Evolutionary conservation across 2,329 filamentous ascomycete species (phyloP), one percentile per base, ranked within the genome.

Genomic region (Colletotrichum nymphaeae): DNA sequence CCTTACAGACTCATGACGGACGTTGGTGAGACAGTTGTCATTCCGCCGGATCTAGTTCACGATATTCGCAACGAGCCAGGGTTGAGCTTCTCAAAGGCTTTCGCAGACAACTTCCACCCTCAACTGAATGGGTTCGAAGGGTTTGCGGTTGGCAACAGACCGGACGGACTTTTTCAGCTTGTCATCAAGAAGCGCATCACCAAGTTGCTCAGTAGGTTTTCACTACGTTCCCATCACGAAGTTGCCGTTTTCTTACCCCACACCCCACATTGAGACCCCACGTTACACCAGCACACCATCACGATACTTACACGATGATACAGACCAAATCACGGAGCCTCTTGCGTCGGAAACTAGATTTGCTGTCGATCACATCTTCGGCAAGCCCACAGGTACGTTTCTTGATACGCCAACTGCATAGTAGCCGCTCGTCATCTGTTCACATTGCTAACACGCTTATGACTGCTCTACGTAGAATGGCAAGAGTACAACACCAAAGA

Each of bases 51-150:
- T 12, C 73, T 77, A 35, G 55, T 71, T 11, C 63, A 78, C 37
- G 76, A 77, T 2, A 76, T 78, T 16, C 76, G 77, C 11, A 78
- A 78, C 24, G 74, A 78, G 7, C 59, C 64, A 5, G 69, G 71
- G 8, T 70, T 78, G 8, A 67, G 68, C 63, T 76, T 78, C 37
- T 46, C 42, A 12, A 37, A 75, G 8, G 63, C 75, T 1, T 67
- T 69, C 12, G 35, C 53, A 0, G n/a, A 74, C 6, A 53, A 58
- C 2, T 76, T 76, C 24, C 74, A 76, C 4, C 59, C 68, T 12
- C 63, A 76, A 1, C 63, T 77, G 3, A 46, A 53, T n/a, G 74
- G 75, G 1, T 77, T 77, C 22, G 73, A 77, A 26, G 72, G 68
- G 0, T 76, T 75, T 3, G 52, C 52, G 0, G 30, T 35, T 1